These are phyloP conservation scores for Mycena citricolor DNA, from an alignment of 1,284 basidiomycete genomes.

Conservation along the genomic window DNA sequence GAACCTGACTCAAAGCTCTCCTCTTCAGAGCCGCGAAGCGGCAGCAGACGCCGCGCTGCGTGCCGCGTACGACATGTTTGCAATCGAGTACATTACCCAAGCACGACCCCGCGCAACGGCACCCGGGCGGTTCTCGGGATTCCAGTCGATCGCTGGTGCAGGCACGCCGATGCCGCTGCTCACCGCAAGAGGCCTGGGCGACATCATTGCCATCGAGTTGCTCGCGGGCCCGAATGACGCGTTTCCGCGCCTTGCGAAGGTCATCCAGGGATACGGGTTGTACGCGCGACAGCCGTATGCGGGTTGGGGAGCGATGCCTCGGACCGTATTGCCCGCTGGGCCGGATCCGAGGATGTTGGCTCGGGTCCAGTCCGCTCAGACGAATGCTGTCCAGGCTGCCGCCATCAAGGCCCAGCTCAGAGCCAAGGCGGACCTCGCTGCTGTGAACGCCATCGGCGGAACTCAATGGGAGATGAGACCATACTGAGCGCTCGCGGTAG, in stretches of 20 bases:
- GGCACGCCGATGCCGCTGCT: slow-evolving; percentile 9
- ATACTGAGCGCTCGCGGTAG: no score
- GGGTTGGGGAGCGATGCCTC: slow-evolving; percentile 6
- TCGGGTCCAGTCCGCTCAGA: no score
- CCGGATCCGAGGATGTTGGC: slow-evolving; percentile 7
- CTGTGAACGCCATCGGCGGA: no score
- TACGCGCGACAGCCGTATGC: not conserved
- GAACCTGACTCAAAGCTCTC: slow-evolving; percentile 5
- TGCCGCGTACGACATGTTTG: not conserved
- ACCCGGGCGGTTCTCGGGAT: no score
- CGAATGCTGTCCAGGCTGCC: no score
- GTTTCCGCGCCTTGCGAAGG: not conserved
- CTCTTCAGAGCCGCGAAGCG: not conserved
- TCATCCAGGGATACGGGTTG: slow-evolving; percentile 1
- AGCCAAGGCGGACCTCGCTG: no score
- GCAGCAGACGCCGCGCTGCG: slow-evolving; percentile 5
- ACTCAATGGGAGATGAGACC: no score
- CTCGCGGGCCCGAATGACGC: slow-evolving; percentile 1
- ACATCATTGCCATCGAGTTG: slow-evolving; percentile 6
- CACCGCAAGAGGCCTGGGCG: slow-evolving; percentile 5
- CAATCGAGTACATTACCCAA: slow-evolving; percentile 4
- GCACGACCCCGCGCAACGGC: not conserved
- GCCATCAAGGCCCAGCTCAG: no score
- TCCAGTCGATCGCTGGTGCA: no score
- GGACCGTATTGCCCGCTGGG: slow-evolving; percentile 1